Evolutionary conservation across 2,329 filamentous ascomycete genomes (phyloP).

Genomic region (Grosmannia penicillata): DNA sequence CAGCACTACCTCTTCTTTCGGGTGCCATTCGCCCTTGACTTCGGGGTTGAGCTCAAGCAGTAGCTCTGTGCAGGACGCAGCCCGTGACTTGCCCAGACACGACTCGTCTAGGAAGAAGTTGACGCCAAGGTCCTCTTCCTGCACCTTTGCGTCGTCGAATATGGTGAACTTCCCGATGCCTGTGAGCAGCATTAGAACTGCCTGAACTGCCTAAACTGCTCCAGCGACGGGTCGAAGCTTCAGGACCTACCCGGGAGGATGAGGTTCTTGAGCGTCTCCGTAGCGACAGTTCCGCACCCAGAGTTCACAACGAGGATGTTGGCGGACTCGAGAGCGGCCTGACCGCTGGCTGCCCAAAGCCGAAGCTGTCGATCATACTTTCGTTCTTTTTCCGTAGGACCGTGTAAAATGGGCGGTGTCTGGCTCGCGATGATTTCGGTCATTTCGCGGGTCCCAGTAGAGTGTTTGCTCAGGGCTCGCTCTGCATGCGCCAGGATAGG

Average conservation of each 20-base stretch:
- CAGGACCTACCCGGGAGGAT: constrained; percentile 59
- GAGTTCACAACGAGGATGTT: constrained; percentile 86
- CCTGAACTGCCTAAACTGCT: not conserved
- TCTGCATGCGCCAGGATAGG: too few relatives aligned
- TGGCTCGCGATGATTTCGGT: constrained; percentile 29
- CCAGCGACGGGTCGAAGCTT: not conserved
- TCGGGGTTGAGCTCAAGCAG: constrained; percentile 86
- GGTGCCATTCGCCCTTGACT: constrained; percentile 61
- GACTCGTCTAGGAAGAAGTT: constrained; percentile 91
- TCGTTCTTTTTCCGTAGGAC: constrained; percentile 46
- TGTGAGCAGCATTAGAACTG: too few relatives aligned
- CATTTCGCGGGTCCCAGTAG: constrained; percentile 18
- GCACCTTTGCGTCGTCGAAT: constrained; percentile 64
- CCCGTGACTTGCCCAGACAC: constrained; percentile 61
- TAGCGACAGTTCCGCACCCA: constrained; percentile 70
- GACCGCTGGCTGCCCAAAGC: constrained; percentile 85
- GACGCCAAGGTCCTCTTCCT: constrained; percentile 71
- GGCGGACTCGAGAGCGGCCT: constrained; percentile 77
- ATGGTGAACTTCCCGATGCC: constrained; percentile 87
- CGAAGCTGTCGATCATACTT: constrained; percentile 94
- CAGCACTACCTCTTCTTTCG: constrained; percentile 32
- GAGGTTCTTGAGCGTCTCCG: constrained; percentile 94
- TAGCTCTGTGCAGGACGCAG: constrained; percentile 61
- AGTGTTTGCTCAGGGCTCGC: too few relatives aligned
- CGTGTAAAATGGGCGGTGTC: constrained; percentile 32